Evolutionary conservation across 345 rosid genomes (phyloP).

Genomic region (Adansonia digitata): DNA sequence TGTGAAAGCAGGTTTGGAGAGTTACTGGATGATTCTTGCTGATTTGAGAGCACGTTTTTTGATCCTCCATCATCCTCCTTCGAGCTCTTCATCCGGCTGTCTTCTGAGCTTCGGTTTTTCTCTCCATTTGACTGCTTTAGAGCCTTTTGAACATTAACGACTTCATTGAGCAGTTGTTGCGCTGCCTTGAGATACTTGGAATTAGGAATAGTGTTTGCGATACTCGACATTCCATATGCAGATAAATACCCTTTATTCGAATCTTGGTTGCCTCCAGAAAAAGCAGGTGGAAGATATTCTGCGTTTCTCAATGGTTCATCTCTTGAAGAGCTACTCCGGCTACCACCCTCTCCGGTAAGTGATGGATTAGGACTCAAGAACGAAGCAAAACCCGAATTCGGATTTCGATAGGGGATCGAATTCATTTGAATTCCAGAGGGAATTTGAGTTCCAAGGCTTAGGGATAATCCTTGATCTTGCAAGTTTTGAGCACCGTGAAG

Average conservation of each 20-base stretch:
- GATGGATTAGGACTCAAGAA: conserved; percentile 51
- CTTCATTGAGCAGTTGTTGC: conserved; percentile 87
- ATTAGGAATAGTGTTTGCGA: conserved; percentile 57
- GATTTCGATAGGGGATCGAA: conserved; percentile 38
- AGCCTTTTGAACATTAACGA: conserved; percentile 82
- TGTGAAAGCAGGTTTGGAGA: conserved; percentile 55
- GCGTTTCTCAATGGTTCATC: conserved; percentile 56
- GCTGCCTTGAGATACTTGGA: conserved; percentile 87
- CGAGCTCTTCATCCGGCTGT: conserved; percentile 37
- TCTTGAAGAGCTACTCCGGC: conserved; percentile 39
- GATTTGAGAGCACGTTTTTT: conserved; percentile 33
- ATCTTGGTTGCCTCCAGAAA: conserved; percentile 44
- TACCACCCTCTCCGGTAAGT: conserved; percentile 34
- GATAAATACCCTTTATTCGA: conserved; percentile 40
- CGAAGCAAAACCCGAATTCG: conserved; percentile 37
- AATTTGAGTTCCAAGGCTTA: conserved; percentile 81
- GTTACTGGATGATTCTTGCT: conserved; percentile 34
- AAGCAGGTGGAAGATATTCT: conserved; percentile 41
- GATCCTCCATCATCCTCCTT: conserved; percentile 46
- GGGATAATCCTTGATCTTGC: conserved; percentile 70
- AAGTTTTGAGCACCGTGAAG: conserved; percentile 55
- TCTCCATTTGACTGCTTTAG: conserved; percentile 59
- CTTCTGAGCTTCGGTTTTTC: conserved; percentile 42
- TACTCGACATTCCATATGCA: conserved; percentile 44
- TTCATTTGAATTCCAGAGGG: conserved; percentile 53